Evolutionary conservation across 2,329 filamentous ascomycete genomes (phyloP), one percentile per base, ranked within the genome.

Genomic region (Pseudogymnoascus sp.): DNA sequence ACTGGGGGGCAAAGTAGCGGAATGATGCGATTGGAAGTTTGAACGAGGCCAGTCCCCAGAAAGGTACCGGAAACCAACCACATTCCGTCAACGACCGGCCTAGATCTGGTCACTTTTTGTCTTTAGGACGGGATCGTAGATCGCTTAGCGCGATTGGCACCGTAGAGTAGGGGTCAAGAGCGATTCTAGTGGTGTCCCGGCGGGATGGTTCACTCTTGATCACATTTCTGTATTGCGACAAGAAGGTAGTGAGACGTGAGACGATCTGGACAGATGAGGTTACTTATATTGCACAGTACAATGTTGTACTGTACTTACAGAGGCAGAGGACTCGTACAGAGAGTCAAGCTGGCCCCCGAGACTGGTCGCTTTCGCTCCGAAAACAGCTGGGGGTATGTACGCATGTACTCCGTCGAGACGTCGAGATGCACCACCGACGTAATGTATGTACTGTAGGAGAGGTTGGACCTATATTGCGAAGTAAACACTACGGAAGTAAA

Each of bases 21-120:
- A 56, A 56, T 19, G 50, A 33, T 56, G 50, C 50, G 26, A 56
- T 56, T 56, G 50, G 28, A 33, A 53, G 50, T 1, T 16, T 10
- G 50, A 56, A 22, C n/a, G 28, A 19, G 6, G n/a, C 4, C 28
- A 56, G 50, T 5, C 50, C 28, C 4, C 28, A 33, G 11, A 56
- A 33, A 56, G 50, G 28, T 22, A 56, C 50, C 50, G 16, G n/a
- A 22, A 22, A 22, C n/a, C 50, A 33, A 33, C 50, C 2, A 22
- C 16, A 33, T 12, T 7, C 28, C 12, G 50, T 7, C 28, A 10
- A 33, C n/a, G 50, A 22, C 6, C 28, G 50, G 50, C 50, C 50
- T 56, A 33, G 50, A 56, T 56, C 50, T 56, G 50, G 50, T 56
- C 50, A 56, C n/a, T 22, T 56, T 56, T 56, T 19, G 10, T 3